Evolutionary conservation across 306 rosid genomes (phyloP).

Genomic region (Dryas octopetala): DNA sequence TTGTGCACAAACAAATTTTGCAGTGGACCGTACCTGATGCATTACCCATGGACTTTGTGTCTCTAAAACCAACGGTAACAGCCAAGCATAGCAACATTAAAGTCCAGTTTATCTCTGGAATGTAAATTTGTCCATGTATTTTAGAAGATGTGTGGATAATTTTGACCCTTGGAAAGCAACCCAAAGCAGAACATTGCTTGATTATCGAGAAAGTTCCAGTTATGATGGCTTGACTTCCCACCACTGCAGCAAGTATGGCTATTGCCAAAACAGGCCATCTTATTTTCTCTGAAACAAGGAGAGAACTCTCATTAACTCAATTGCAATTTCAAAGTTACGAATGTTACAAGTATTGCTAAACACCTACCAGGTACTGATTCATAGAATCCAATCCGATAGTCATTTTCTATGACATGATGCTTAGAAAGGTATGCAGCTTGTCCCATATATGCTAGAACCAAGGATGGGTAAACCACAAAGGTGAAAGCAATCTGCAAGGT

Average conservation of each 20-base stretch:
- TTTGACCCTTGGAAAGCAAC: slow-evolving; percentile 90
- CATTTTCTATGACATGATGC: slow-evolving; percentile 60
- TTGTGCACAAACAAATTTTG: slow-evolving; percentile 10
- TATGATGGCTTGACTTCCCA: slow-evolving; percentile 96
- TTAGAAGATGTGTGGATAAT: slow-evolving; percentile 84
- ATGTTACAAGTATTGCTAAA: neutral
- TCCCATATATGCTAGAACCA: slow-evolving; percentile 94
- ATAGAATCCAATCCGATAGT: slow-evolving; percentile 80
- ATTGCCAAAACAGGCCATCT: slow-evolving; percentile 93
- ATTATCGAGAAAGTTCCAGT: slow-evolving; percentile 95
- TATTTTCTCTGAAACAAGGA: slow-evolving; percentile 49
- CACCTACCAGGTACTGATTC: slow-evolving; percentile 91
- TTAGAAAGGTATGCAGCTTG: slow-evolving; percentile 97
- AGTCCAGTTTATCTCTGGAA: slow-evolving; percentile 93
- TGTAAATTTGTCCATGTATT: slow-evolving; percentile 91
- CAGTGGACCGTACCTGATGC: slow-evolving; percentile 69
- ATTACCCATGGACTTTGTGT: slow-evolving; percentile 96
- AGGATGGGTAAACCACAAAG: slow-evolving; percentile 83
- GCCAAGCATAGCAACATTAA: slow-evolving; percentile 84
- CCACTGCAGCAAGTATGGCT: slow-evolving; percentile 95
- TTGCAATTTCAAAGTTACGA: slow-evolving; percentile 1
- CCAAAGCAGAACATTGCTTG: slow-evolving; percentile 85
- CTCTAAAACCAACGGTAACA: slow-evolving; percentile 82
- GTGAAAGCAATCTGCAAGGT: slow-evolving; percentile 88
- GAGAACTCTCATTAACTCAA: slow-evolving; percentile 7